Evolutionary conservation across 805 yeast species (phyloP).

Genomic region (Citeromyces nyonsensis): DNA sequence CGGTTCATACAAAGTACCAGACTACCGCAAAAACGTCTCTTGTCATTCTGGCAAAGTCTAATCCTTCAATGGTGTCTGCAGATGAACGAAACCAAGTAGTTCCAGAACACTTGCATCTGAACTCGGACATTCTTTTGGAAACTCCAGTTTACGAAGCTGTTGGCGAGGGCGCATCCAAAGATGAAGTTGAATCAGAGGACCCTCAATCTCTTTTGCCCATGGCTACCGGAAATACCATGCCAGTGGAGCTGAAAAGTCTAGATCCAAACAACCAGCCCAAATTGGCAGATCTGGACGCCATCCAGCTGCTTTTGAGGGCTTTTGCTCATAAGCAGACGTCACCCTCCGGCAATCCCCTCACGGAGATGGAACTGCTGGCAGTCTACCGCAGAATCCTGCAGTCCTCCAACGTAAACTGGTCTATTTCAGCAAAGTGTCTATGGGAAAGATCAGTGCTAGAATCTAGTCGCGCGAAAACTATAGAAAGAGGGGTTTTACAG

Average conservation of each 20-base stretch:
- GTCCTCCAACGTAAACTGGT: slow-evolving; percentile 50
- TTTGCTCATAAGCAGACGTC: slow-evolving; percentile 50
- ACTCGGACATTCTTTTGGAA: slow-evolving; percentile 70
- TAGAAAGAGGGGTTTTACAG: slow-evolving; percentile 88
- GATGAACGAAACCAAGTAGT: slow-evolving; percentile 9
- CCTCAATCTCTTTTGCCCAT: slow-evolving; percentile 40
- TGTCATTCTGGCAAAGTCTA: slow-evolving; percentile 55
- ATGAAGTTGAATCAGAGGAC: slow-evolving; percentile 9
- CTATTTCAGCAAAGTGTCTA: slow-evolving; percentile 62
- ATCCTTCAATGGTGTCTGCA: slow-evolving; percentile 8
- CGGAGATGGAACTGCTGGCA: slow-evolving; percentile 74
- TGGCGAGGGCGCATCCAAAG: slow-evolving; percentile 22
- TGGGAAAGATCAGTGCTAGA: slow-evolving; percentile 88
- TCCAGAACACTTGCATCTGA: slow-evolving; percentile 46
- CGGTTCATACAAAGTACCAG: slow-evolving; percentile 78
- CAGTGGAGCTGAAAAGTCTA: slow-evolving; percentile 28
- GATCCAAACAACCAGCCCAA: slow-evolving; percentile 80
- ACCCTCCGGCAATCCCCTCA: slow-evolving; percentile 56
- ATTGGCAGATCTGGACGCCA: slow-evolving; percentile 50
- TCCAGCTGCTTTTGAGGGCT: slow-evolving; percentile 60
- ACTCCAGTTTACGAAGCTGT: slow-evolving; percentile 54
- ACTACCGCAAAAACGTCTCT: slow-evolving; percentile 55
- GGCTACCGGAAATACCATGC: slow-evolving; percentile 51
- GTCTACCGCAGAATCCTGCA: slow-evolving; percentile 57
- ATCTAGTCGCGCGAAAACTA: slow-evolving; percentile 65